A percentile compares a stretch with the other conserved stretches of the same genome.
Conservation (phyloP, 2,329 filamentous ascomycete genomes). For the Claviceps citrina region DNA sequence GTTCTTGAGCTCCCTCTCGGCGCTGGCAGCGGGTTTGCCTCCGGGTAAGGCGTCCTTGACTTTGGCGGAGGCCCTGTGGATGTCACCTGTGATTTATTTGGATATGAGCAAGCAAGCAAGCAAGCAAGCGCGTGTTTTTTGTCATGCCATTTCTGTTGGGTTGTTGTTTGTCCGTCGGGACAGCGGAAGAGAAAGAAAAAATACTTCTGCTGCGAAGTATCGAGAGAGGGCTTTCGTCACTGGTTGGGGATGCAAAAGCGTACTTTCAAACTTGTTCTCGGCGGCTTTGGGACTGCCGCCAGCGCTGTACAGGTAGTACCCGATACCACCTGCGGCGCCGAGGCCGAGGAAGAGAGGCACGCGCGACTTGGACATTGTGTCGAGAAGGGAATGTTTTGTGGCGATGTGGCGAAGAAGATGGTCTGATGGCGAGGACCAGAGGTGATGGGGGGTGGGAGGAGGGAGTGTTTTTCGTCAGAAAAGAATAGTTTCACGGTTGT, state of each 20-base stretch:
- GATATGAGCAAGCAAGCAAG: too few relatives aligned
- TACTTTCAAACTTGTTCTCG: slow-evolving; percentile 77
- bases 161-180: too few relatives aligned
- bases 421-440: too few relatives aligned
- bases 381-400: too few relatives aligned
- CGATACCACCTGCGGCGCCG: slow-evolving; percentile 50
- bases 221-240: not conserved
- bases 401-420: too few relatives aligned
- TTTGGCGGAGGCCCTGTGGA: slow-evolving; percentile 50
- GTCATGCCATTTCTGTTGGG: too few relatives aligned
- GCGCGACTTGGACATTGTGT: slow-evolving; percentile 32
- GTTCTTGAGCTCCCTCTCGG: slow-evolving; percentile 45
- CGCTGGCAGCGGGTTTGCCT: slow-evolving; percentile 41
- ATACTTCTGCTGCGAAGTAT: not conserved
- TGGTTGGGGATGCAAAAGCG: not conserved
- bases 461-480: too few relatives aligned
- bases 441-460: too few relatives aligned
- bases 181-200: too few relatives aligned
- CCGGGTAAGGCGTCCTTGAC: slow-evolving; percentile 52
- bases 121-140: too few relatives aligned
- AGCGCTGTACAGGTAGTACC: slow-evolving; percentile 83
- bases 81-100: too few relatives aligned
- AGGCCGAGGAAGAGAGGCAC: slow-evolving; percentile 40
- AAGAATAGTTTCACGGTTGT: too few relatives aligned
- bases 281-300: slow-evolving; percentile 70